Conservation (phyloP, 768 basidiomycete genomes). For the Boletellus sp. region DNA sequence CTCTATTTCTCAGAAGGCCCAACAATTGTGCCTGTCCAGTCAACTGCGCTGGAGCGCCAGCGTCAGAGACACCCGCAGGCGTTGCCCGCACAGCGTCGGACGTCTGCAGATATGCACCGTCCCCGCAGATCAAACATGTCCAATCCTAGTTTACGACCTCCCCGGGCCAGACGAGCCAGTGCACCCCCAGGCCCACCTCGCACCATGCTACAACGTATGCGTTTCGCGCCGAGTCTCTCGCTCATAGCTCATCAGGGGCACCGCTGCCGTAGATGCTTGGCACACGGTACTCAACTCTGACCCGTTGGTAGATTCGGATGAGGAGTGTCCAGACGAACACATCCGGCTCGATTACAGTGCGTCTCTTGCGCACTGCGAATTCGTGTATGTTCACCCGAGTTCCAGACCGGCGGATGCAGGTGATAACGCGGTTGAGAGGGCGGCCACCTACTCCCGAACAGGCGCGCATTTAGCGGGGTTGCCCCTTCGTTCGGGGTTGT, state of each 20-base stretch:
- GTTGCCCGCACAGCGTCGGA: constrained; percentile 22
- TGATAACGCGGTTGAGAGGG: constrained; percentile 56
- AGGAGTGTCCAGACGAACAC: constrained; percentile 63
- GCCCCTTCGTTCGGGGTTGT: not conserved
- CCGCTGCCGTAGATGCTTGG: constrained; percentile 59
- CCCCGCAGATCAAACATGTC: constrained; percentile 20
- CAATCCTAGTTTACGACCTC: constrained; percentile 21
- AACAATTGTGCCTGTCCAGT: constrained; percentile 21
- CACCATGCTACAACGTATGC: constrained; percentile 67
- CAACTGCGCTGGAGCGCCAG: constrained; percentile 23
- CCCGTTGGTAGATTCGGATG: constrained; percentile 74
- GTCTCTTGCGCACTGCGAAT: constrained; percentile 4
- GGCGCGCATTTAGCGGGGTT: constrained; percentile 20
- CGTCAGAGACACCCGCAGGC: constrained; percentile 23
- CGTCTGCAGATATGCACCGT: constrained; percentile 25
- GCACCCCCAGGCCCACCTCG: constrained; percentile 35
- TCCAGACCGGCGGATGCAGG: constrained; percentile 56
- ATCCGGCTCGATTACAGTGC: constrained; percentile 65
- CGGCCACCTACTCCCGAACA: constrained; percentile 56
- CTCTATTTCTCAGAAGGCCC: constrained; percentile 7
- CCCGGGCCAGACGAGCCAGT: constrained; percentile 24
- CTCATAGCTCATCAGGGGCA: constrained; percentile 5
- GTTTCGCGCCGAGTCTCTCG: not conserved
- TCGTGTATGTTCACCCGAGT: constrained; percentile 8
- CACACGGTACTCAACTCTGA: constrained; percentile 62